Conservation (phyloP, 257 asterid genomes). For the Nicotiana otophora region DNA sequence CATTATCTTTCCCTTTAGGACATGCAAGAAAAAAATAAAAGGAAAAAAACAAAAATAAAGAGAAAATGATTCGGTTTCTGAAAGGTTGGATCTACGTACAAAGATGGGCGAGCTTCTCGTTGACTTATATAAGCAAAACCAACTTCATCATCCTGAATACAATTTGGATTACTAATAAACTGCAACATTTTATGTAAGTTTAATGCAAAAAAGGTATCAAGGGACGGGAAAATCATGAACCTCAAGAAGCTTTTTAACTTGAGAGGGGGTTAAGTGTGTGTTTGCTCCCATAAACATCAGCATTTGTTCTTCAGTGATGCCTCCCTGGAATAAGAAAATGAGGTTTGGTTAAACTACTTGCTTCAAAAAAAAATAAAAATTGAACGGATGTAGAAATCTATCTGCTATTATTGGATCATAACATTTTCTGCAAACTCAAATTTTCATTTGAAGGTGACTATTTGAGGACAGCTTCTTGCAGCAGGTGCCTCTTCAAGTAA, state of each 20-base stretch:
- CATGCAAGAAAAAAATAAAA: not conserved
- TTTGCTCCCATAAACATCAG: conserved; percentile 90
- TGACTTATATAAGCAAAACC: conserved; percentile 96
- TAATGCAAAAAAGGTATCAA: not conserved
- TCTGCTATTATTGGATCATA: not conserved
- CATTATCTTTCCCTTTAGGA: not conserved
- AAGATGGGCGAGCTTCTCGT: conserved; percentile 86
- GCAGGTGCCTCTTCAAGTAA: conserved; percentile 4
- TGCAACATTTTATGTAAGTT: conserved; percentile 3
- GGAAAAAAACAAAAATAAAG: not conserved
- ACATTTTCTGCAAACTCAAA: not conserved
- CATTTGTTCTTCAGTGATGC: conserved; percentile 99
- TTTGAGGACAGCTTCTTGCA: not conserved
- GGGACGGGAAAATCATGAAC: conserved; percentile 28
- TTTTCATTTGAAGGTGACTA: not conserved
- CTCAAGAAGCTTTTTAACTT: conserved; percentile 80
- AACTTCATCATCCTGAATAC: conserved; percentile 72
- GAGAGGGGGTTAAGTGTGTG: conserved; percentile 59
- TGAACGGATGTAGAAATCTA: not conserved
- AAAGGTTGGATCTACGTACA: conserved; percentile 49
- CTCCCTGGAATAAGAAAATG: conserved; percentile 53
- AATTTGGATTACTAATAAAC: conserved; percentile 13
- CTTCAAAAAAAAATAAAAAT: not conserved
- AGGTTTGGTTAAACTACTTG: not conserved
- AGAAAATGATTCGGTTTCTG: conserved; percentile 1